Base-by-base conservation (phyloP, 106 monocot genomes). In the Triglochin maritima region DNA sequence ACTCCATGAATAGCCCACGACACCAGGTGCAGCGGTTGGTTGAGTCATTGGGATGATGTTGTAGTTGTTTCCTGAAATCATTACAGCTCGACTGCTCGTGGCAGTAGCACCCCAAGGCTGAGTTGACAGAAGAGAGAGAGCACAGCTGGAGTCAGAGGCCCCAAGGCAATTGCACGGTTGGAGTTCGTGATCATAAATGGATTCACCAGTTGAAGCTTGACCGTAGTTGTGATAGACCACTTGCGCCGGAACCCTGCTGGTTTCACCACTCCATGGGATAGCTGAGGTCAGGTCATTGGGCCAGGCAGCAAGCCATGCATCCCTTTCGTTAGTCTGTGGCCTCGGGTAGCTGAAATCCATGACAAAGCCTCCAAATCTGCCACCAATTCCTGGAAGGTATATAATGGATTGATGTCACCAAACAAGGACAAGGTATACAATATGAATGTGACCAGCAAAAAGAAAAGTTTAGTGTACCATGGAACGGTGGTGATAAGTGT, bases 341-440 rank as follows among this genome's bases (percentile, higher is more conserved):
- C 78, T 80, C 3, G 84, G 84, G 68, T 87, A 78, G 45, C 59
- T 67, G 74, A 95, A 95, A 78, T 95, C 87, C 87, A 87, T 76
- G 4, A 85, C 69, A 72, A 82, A 78, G 61, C 82, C 57, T 60
- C 79, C 69, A 61, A 67, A 81, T 68, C 78, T 76, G 68, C 74
- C 76, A 64, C 66, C 66, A 53, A 63, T 66, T 47, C 75, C 81
- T 77, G 76, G 55, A 10, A 66, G 41, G 29, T 29, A 29, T 29
- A 1, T 29, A 29, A 29, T 29, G 29, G 29, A 29, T 29, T 14
- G 70, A 69, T 17, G 49, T 13, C 29, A 48, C 41, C 3, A 71
- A 50, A 50, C 11, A 63, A 46, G 44, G 9, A 63, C 4, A 11
- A 12, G 12, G 11, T 10, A 3, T 4, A 45, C 44, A 63, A 10